Evolutionary conservation across 345 rosid species (phyloP).

Genomic region (Boechera stricta): DNA sequence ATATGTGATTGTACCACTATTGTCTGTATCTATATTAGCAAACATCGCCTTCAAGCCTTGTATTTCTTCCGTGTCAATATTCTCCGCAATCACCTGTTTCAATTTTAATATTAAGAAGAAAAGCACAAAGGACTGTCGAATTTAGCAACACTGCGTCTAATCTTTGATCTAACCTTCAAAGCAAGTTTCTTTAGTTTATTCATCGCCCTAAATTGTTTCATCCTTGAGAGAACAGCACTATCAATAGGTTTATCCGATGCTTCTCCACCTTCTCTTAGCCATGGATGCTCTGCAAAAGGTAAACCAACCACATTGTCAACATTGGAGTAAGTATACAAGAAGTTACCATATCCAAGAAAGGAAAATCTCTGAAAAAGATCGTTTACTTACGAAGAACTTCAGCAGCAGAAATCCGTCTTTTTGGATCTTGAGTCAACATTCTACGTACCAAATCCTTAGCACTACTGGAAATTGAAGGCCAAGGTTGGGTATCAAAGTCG

Average conservation of each 20-base stretch:
- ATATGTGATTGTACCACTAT: conserved; percentile 81
- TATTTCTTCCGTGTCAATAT: conserved; percentile 70
- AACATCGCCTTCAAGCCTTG: conserved; percentile 80
- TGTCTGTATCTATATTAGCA: conserved; percentile 81
- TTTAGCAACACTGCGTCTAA: background rate
- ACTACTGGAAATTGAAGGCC: conserved; percentile 81
- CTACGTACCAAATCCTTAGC: conserved; percentile 82
- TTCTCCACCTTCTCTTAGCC: conserved; percentile 71
- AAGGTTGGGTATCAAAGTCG: conserved; percentile 74
- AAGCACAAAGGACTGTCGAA: background rate
- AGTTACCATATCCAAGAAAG: background rate
- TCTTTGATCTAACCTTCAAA: conserved; percentile 58
- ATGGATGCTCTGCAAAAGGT: conserved; percentile 60
- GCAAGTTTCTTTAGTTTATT: conserved; percentile 94
- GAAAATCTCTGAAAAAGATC: background rate
- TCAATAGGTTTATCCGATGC: conserved; percentile 90
- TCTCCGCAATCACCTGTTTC: conserved; percentile 79
- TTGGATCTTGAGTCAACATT: conserved; percentile 80
- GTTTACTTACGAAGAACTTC: conserved; percentile 71
- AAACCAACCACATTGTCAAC: background rate
- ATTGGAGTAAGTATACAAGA: background rate
- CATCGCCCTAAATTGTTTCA: conserved; percentile 96
- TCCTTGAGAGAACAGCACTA: conserved; percentile 85
- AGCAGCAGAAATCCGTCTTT: conserved; percentile 67
- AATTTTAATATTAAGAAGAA: background rate